Conservation (phyloP, 2,329 filamentous ascomycete genomes). For the Kalmusia sp. region DNA sequence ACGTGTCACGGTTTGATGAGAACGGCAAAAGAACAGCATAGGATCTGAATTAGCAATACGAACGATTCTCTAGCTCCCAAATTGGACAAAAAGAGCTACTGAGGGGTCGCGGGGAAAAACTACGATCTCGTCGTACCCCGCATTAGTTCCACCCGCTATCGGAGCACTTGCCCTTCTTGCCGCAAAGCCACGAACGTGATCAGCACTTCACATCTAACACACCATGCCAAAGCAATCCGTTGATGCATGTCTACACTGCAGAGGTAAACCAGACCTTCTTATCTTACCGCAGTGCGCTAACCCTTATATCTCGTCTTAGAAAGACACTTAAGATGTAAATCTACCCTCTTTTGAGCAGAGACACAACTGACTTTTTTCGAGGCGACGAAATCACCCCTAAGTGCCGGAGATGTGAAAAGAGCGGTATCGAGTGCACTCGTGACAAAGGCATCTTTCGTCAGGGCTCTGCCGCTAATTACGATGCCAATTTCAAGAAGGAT, state of each 20-base stretch:
- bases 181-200: not conserved
- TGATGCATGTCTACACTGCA: not conserved
- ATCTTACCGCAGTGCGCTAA: not conserved
- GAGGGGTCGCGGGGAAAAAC: not conserved
- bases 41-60: not conserved
- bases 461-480: not conserved
- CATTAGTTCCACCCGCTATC: not conserved
- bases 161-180: not conserved
- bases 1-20: slow-evolving; percentile 55
- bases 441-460: not conserved
- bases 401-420: not conserved
- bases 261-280: not conserved
- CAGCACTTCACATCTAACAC: no score
- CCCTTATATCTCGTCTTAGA: not conserved
- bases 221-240: not conserved
- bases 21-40: not conserved
- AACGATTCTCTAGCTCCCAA: not conserved
- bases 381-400: not conserved
- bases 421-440: not conserved
- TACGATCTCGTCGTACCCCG: not conserved
- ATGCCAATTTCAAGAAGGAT: not conserved
- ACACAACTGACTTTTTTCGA: not conserved
- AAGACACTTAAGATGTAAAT: not conserved
- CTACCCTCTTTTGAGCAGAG: not conserved
- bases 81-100: not conserved